Conservation (phyloP, 2,329 filamentous ascomycete genomes). For the Cladophialophora chaetospira region DNA sequence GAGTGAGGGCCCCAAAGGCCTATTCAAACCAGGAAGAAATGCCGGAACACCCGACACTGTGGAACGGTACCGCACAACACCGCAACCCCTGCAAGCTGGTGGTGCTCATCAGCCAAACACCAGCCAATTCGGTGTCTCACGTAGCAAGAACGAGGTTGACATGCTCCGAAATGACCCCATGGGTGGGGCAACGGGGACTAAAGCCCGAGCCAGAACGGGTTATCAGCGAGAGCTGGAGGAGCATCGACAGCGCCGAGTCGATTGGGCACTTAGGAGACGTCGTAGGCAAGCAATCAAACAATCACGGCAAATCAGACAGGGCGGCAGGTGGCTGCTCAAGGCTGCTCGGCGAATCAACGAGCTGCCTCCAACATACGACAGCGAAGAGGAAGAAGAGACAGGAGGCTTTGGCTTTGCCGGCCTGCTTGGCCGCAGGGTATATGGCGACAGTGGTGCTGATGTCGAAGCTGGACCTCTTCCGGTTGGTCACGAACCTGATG, state of each 20-base stretch:
- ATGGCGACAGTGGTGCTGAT: slow-evolving; percentile 14
- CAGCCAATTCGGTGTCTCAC: slow-evolving; percentile 39
- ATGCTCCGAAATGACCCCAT: slow-evolving; percentile 36
- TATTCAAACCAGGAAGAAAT: slow-evolving; percentile 49
- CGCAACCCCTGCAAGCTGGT: slow-evolving; percentile 41
- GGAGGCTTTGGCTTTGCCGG: slow-evolving; percentile 43
- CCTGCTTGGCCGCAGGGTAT: slow-evolving; percentile 24
- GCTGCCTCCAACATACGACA: slow-evolving; percentile 50
- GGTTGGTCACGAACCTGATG: slow-evolving; percentile 47
- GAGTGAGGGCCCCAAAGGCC: slow-evolving; percentile 38
- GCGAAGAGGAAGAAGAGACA: slow-evolving; percentile 47
- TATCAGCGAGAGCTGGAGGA: slow-evolving; percentile 54
- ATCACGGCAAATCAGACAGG: slow-evolving; percentile 43
- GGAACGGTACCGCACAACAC: slow-evolving; percentile 27
- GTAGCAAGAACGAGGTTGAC: slow-evolving; percentile 19
- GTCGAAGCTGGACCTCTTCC: slow-evolving; percentile 30
- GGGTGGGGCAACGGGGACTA: slow-evolving; percentile 39
- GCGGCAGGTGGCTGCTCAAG: slow-evolving; percentile 43
- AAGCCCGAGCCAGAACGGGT: slow-evolving; percentile 51
- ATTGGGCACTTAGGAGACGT: slow-evolving; percentile 49
- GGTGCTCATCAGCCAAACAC: slow-evolving; percentile 46
- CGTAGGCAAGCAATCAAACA: slow-evolving; percentile 42
- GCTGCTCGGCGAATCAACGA: slow-evolving; percentile 46
- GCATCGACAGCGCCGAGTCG: slow-evolving; percentile 51
- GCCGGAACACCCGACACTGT: slow-evolving; percentile 36